These are phyloP conservation scores for Macrophomina phaseolina DNA, from an alignment of 2,329 filamentous ascomycete species.

Conservation along the genomic window DNA sequence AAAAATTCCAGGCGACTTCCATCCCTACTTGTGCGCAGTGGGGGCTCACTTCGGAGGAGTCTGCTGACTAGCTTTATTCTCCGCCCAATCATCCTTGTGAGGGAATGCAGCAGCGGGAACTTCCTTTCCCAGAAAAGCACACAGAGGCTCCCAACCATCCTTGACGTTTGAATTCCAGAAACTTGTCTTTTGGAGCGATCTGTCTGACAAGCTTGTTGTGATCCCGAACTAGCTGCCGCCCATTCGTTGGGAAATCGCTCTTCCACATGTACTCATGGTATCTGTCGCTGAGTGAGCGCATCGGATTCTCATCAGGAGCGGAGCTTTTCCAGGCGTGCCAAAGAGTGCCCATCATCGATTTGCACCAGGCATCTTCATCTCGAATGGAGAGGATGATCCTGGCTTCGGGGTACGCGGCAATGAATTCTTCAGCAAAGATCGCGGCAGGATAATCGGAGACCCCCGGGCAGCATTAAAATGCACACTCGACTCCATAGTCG, in stretches of 20 bases:
- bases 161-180: slow-evolving; percentile 36
- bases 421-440: slow-evolving; percentile 32
- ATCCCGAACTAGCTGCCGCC: slow-evolving; percentile 23
- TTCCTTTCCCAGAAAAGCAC: slow-evolving; percentile 36
- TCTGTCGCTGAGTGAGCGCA: slow-evolving; percentile 4
- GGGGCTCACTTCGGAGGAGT: neutral
- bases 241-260: slow-evolving; percentile 1
- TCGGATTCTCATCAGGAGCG: neutral
- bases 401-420: slow-evolving; percentile 32
- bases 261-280: slow-evolving; percentile 1
- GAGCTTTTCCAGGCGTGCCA: neutral
- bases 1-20: too few relatives aligned
- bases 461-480: neutral
- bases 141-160: slow-evolving; percentile 38
- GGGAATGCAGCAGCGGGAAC: slow-evolving; percentile 36
- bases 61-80: neutral
- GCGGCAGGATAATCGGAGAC: slow-evolving; percentile 30
- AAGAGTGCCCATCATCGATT: slow-evolving; percentile 17
- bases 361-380: slow-evolving; percentile 22
- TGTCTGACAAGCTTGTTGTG: slow-evolving; percentile 31
- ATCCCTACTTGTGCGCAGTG: neutral
- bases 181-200: slow-evolving; percentile 32
- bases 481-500: neutral
- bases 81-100: neutral
- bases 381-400: slow-evolving; percentile 31